A percentile compares a stretch with the other conserved stretches of the same genome.
Conservation (phyloP, 1,284 basidiomycete species). For the Sphagnurus paluster region DNA sequence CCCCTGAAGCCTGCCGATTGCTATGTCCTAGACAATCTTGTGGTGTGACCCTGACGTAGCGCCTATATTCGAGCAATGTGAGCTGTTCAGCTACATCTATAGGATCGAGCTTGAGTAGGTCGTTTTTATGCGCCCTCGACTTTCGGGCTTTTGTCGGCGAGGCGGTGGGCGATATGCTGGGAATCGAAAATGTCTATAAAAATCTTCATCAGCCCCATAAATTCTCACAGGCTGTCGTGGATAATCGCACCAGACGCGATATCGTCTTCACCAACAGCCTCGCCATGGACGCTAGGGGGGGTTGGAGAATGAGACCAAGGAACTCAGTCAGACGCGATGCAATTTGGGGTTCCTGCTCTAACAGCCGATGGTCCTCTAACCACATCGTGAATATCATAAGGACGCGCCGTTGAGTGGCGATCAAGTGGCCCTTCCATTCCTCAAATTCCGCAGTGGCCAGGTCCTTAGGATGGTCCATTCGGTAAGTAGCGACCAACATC, state of each 20-base stretch:
- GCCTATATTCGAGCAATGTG: conserved; percentile 53
- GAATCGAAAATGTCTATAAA: conserved; percentile 18
- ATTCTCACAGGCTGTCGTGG: background rate
- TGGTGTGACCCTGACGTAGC: conserved; percentile 58
- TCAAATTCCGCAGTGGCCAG: conserved; percentile 53
- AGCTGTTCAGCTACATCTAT: conserved; percentile 64
- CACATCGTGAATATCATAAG: conserved; percentile 59
- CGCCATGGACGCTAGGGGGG: conserved; percentile 46
- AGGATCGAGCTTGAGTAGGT: conserved; percentile 55
- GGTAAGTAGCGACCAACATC: conserved; percentile 63
- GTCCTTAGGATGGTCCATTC: conserved; percentile 52
- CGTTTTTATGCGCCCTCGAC: conserved; percentile 46
- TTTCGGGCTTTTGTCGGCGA: conserved; percentile 39
- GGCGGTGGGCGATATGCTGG: conserved; percentile 21
- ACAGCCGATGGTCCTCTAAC: conserved; percentile 58
- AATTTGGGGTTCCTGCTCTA: conserved; percentile 65
- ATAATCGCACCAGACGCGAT: conserved; percentile 49
- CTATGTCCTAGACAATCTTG: conserved; percentile 63
- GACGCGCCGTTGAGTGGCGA: conserved; percentile 56
- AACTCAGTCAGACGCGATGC: conserved; percentile 58
- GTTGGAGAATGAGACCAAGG: conserved; percentile 43
- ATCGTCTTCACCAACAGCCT: conserved; percentile 52
- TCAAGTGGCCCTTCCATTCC: conserved; percentile 66
- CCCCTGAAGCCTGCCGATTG: conserved; percentile 29
- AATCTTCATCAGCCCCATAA: conserved; percentile 1